Percentiles rank a stretch among this genome's conserved stretches.
Conservation (phyloP, 1,284 basidiomycete genomes). For the Cutaneotrichosporon mucoides region DNA sequence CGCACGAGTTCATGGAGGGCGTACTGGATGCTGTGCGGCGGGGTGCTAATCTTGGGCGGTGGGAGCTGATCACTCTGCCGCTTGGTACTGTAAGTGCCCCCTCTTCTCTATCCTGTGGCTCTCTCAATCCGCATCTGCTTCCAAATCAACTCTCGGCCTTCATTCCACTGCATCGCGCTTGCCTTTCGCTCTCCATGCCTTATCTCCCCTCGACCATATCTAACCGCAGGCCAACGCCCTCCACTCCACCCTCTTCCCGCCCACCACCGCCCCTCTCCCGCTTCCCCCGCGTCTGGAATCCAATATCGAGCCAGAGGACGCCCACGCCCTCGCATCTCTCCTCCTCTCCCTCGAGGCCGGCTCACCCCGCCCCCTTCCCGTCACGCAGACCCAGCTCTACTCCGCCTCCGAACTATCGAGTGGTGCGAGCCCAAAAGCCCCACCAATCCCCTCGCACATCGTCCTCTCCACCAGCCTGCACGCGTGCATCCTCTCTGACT, state of each 20-base stretch:
- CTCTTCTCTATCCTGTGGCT: neutral
- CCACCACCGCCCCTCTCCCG: neutral
- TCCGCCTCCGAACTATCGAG: conserved; percentile 49
- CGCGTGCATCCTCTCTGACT: conserved; percentile 75
- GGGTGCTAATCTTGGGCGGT: conserved; percentile 11
- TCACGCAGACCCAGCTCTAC: conserved; percentile 55
- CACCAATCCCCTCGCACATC: conserved; percentile 58
- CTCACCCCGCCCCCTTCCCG: conserved; percentile 54
- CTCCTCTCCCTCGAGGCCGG: conserved; percentile 50
- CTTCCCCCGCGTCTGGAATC: neutral
- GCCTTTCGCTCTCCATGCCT: too few relatives aligned
- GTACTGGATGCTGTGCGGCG: conserved; percentile 42
- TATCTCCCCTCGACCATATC: too few relatives aligned
- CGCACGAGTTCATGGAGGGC: conserved; percentile 74
- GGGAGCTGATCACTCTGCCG: conserved; percentile 55
- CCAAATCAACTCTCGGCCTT: too few relatives aligned
- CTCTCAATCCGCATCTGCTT: too few relatives aligned
- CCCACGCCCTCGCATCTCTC: conserved; percentile 14
- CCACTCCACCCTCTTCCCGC: conserved; percentile 58
- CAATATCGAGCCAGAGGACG: neutral
- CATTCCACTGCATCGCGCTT: too few relatives aligned
- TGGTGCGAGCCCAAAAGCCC: too few relatives aligned
- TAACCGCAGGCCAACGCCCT: conserved; percentile 77
- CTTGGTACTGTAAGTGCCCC: conserved; percentile 61
- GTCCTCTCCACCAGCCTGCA: conserved; percentile 65